Evolutionary conservation across 176 grass and related monocot genomes (phyloP).

Genomic region (Oryza glumipatula): DNA sequence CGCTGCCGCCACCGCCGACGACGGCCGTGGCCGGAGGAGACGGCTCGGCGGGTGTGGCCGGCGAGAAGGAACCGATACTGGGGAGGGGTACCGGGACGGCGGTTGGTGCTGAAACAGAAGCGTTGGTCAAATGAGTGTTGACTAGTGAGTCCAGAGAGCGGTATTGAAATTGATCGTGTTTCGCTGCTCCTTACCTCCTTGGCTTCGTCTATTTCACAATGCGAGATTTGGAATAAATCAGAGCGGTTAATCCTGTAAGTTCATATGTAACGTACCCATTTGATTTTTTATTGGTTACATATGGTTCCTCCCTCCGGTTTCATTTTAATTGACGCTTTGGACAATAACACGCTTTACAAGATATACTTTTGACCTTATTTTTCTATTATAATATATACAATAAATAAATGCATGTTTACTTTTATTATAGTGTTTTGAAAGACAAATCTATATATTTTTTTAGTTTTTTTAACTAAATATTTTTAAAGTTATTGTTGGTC

Average conservation of each 20-base stretch:
- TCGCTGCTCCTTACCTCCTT: not conserved
- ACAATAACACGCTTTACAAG: no score
- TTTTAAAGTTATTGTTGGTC: no score
- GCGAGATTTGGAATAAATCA: not conserved
- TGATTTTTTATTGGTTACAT: no score
- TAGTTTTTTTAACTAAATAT: no score
- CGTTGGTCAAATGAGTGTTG: not conserved
- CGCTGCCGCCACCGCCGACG: conserved; percentile 4
- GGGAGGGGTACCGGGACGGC: not conserved
- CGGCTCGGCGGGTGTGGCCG: not conserved
- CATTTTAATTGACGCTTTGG: no score
- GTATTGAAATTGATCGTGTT: not conserved
- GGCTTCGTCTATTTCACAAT: not conserved
- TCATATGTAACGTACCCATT: no score
- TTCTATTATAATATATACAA: no score
- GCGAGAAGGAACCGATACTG: conserved; percentile 10
- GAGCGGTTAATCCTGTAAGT: not conserved
- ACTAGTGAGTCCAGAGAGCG: not conserved
- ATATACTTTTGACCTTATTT: no score
- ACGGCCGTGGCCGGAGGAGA: not conserved
- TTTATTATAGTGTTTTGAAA: no score
- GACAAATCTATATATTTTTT: no score
- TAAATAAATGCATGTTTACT: no score
- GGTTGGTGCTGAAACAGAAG: conserved; percentile 33
- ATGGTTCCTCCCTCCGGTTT: no score